These are phyloP conservation scores for Misopates orontium DNA, from an alignment of 257 asterid genomes.

Conservation along the genomic window DNA sequence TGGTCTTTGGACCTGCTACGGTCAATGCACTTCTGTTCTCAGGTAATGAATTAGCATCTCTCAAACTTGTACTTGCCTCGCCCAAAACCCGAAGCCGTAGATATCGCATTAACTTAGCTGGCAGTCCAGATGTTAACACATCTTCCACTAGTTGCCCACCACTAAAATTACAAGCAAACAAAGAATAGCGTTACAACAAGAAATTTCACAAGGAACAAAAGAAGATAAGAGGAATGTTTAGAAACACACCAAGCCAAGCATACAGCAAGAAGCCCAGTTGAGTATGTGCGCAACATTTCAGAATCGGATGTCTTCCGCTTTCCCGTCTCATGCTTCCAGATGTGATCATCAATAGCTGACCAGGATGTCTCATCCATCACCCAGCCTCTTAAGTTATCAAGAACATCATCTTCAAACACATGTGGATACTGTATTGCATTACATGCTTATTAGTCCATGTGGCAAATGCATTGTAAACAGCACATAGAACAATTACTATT, in stretches of 20 bases:
- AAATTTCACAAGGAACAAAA: constrained; percentile 4
- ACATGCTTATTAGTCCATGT: constrained; percentile 20
- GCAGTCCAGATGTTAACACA: constrained; percentile 84
- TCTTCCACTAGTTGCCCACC: constrained; percentile 94
- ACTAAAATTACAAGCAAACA: constrained; percentile 44
- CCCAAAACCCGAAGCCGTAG: constrained; percentile 80
- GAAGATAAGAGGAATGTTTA: constrained; percentile 18
- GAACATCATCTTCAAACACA: constrained; percentile 82
- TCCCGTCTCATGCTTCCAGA: constrained; percentile 66
- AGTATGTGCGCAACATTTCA: constrained; percentile 82
- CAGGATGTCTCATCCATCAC: constrained; percentile 73
- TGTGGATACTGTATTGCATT: constrained; percentile 84
- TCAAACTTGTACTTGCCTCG: constrained; percentile 60
- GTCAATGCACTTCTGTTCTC: constrained; percentile 53
- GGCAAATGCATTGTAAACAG: constrained; percentile 22
- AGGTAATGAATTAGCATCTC: constrained; percentile 49
- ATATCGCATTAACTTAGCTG: constrained; percentile 87
- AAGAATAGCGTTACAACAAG: constrained; percentile 22
- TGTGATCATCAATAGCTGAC: constrained; percentile 59
- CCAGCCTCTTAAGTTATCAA: constrained; percentile 81
- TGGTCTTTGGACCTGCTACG: constrained; percentile 43
- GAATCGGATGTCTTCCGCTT: constrained; percentile 60
- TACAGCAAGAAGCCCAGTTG: constrained; percentile 91
- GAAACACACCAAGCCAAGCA: constrained; percentile 67
- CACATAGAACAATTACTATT: not conserved